Evolutionary conservation across 768 basidiomycete species (phyloP).

Genomic region (Russula griseocarnosa): DNA sequence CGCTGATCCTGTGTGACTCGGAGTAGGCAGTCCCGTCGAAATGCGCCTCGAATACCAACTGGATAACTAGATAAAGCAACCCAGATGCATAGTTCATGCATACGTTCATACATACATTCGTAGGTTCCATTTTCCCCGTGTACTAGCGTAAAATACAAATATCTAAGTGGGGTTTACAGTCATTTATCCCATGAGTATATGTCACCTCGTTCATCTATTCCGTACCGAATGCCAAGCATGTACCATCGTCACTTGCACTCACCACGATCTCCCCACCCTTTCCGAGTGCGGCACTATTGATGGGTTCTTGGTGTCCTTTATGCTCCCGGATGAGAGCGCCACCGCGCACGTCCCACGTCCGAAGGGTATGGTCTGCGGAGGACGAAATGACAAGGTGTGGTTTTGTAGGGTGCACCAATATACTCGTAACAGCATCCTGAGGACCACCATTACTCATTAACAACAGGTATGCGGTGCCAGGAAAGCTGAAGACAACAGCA

Average conservation of each 20-base stretch:
- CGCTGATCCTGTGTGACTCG: too few relatives aligned
- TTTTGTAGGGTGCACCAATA: conserved; percentile 69
- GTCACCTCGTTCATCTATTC: conserved; percentile 33
- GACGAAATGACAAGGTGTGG: conserved; percentile 76
- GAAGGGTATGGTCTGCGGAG: conserved; percentile 81
- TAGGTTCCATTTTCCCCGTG: too few relatives aligned
- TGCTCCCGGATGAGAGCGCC: conserved; percentile 76
- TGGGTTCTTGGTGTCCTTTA: conserved; percentile 73
- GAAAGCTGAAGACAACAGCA: background rate
- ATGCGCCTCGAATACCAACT: too few relatives aligned
- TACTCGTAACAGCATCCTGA: conserved; percentile 83
- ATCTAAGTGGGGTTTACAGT: background rate
- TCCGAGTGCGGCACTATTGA: conserved; percentile 73
- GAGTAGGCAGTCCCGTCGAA: too few relatives aligned
- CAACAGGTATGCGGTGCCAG: background rate
- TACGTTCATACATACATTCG: too few relatives aligned
- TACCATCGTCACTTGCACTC: conserved; percentile 88
- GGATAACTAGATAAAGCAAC: too few relatives aligned
- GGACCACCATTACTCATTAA: conserved; percentile 1
- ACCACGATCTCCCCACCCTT: conserved; percentile 68
- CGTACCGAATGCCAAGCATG: conserved; percentile 78
- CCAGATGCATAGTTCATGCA: too few relatives aligned
- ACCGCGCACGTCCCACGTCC: conserved; percentile 90
- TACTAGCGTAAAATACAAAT: background rate
- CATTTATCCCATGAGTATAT: background rate